Conservation (phyloP, 345 rosid species). For the Salix suchowensis region DNA sequence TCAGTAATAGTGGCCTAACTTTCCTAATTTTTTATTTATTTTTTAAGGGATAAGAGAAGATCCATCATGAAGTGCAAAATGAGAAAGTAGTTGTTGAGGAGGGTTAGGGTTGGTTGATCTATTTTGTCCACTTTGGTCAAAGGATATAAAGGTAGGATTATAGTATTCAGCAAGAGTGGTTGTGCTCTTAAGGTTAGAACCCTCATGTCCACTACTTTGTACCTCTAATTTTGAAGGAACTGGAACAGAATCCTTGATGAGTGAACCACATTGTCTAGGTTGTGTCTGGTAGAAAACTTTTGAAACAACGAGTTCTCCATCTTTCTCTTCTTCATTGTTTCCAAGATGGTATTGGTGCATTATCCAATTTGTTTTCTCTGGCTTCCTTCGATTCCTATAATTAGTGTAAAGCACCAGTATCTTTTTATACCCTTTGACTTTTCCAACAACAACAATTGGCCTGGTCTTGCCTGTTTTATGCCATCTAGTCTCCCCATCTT, state of each 20-base stretch:
- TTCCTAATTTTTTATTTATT: neutral
- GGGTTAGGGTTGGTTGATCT: conserved; percentile 26
- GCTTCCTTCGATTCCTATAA: conserved; percentile 89
- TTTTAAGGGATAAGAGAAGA: conserved; percentile 58
- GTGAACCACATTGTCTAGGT: conserved; percentile 78
- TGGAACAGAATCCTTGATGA: conserved; percentile 30
- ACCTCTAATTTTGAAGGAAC: conserved; percentile 33
- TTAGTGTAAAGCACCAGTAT: conserved; percentile 94
- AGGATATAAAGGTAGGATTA: conserved; percentile 55
- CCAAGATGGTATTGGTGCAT: conserved; percentile 99
- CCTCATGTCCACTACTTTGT: conserved; percentile 30
- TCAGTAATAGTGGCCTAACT: neutral
- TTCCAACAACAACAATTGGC: conserved; percentile 54
- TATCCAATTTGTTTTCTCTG: conserved; percentile 95
- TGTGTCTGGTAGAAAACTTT: conserved; percentile 97
- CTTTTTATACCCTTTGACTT: conserved; percentile 81
- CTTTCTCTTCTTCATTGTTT: conserved; percentile 80
- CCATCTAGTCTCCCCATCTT: conserved; percentile 93
- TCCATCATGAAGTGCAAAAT: conserved; percentile 59
- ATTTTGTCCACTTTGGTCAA: conserved; percentile 56
- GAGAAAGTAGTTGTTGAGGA: conserved; percentile 46
- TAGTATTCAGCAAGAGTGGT: conserved; percentile 43
- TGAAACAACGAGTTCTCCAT: conserved; percentile 92
- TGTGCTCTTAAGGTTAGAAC: conserved; percentile 25
- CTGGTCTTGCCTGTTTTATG: conserved; percentile 97